These are phyloP conservation scores for Solanum chmielewskii DNA, from an alignment of 257 asterid genomes.

Conservation along the genomic window DNA sequence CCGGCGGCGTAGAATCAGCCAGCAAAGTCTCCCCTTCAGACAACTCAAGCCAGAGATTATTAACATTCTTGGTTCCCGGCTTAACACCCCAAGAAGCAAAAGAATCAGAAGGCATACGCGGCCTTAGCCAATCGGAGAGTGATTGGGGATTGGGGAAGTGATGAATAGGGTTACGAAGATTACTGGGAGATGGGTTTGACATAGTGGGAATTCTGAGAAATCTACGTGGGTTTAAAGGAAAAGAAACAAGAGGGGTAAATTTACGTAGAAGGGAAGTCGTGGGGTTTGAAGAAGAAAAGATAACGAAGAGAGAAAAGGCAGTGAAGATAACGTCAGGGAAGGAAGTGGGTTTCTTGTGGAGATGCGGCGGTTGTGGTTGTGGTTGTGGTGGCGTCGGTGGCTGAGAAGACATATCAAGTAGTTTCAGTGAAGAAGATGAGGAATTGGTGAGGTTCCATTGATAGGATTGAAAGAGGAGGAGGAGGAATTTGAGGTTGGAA, in stretches of 20 bases:
- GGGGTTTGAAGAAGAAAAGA: conserved; percentile 59
- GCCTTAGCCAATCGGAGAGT: conserved; percentile 28
- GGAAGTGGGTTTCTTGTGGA: conserved; percentile 38
- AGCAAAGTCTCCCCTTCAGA: conserved; percentile 68
- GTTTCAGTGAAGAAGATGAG: not conserved
- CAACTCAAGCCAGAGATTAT: conserved; percentile 80
- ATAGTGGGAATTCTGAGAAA: conserved; percentile 41
- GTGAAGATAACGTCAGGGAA: conserved; percentile 69
- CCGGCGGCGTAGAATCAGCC: conserved; percentile 69
- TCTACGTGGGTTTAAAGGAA: conserved; percentile 41
- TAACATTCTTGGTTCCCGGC: conserved; percentile 88
- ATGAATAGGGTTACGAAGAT: conserved; percentile 18
- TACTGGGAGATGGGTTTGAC: conserved; percentile 25
- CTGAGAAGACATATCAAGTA: conserved; percentile 24
- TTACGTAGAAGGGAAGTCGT: conserved; percentile 1
- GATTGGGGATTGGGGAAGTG: conserved; percentile 74
- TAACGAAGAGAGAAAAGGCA: conserved; percentile 59
- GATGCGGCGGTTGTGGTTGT: conserved; percentile 30
- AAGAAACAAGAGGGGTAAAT: conserved; percentile 33
- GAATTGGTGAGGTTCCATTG: not conserved
- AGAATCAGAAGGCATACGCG: conserved; percentile 49
- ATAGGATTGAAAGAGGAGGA: not conserved
- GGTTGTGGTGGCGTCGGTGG: conserved; percentile 22
- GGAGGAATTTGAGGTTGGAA: conserved; percentile 27
- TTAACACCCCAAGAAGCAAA: conserved; percentile 91